These are phyloP conservation scores for Botrytis pseudocinerea DNA, from an alignment of 2,329 filamentous ascomycete genomes.

Conservation along the genomic window DNA sequence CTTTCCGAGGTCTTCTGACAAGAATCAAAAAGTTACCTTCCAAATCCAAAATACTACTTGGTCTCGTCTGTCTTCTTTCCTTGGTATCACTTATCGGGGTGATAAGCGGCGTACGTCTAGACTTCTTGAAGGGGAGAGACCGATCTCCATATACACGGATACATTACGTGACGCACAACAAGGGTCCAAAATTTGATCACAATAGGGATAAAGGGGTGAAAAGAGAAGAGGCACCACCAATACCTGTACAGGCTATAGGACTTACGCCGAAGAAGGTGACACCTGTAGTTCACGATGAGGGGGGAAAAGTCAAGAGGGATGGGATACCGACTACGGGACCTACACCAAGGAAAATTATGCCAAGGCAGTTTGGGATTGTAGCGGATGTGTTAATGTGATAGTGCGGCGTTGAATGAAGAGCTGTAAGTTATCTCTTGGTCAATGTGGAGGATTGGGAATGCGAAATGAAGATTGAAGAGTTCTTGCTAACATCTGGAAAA, in stretches of 20 bases:
- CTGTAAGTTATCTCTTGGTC: neutral
- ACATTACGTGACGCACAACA: conserved; percentile 12
- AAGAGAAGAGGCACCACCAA: conserved; percentile 2
- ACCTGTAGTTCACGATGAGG: neutral
- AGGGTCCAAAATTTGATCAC: conserved; percentile 8
- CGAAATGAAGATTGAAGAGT: neutral
- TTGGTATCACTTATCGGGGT: neutral
- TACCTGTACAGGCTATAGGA: conserved; percentile 6
- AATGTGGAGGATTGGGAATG: neutral
- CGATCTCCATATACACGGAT: conserved; percentile 1
- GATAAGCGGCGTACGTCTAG: neutral
- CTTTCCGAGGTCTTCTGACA: neutral
- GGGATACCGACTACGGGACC: neutral
- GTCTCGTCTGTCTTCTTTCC: conserved; percentile 5
- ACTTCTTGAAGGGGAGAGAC: neutral
- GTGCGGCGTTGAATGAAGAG: neutral
- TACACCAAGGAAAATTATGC: neutral
- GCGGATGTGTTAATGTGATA: neutral
- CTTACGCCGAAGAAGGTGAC: neutral
- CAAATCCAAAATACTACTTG: conserved; percentile 3
- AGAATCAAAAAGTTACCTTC: neutral
- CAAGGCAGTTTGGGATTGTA: neutral
- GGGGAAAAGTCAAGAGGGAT: conserved; percentile 3
- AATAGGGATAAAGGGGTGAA: conserved; percentile 6
- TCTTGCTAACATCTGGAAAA: neutral